phyloP scores from a whole-genome alignment of 1,284 basidiomycete species.

The Pseudozyma pruni region DNA sequence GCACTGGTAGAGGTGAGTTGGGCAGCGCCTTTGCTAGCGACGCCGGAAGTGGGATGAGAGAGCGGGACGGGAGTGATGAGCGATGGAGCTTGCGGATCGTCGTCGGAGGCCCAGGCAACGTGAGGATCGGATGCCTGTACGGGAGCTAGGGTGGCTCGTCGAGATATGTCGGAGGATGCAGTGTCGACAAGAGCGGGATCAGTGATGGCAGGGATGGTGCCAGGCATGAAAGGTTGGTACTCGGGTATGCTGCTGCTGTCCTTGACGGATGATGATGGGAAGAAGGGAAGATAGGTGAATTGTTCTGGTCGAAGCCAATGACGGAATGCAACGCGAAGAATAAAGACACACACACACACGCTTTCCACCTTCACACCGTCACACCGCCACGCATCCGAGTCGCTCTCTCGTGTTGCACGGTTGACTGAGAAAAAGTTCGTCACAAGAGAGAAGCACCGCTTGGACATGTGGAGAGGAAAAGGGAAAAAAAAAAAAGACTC shows the following conservation, averaged over 20 bases:
- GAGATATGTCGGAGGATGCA: conserved; percentile 13
- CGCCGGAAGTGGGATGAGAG: conserved; percentile 31
- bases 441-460: no score
- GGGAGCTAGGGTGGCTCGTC: conserved; percentile 22
- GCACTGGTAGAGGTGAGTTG: conserved; percentile 31
- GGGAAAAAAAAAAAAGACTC: background rate
- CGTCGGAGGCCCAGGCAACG: conserved; percentile 7
- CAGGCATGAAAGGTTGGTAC: conserved; percentile 30
- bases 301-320: background rate
- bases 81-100: conserved; percentile 32
- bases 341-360: conserved; percentile 1
- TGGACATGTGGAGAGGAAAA: conserved; percentile 6
- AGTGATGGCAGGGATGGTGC: conserved; percentile 49
- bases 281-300: conserved; percentile 1
- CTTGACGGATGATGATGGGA: conserved; percentile 7
- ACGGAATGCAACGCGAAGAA: conserved; percentile 5
- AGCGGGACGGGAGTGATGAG: conserved; percentile 32
- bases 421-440: no score
- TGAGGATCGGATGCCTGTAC: conserved; percentile 21
- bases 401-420: background rate
- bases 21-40: conserved; percentile 41
- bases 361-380: background rate
- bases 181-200: conserved; percentile 46
- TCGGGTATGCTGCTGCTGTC: background rate
- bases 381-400: no score